Evolutionary conservation across 2,329 filamentous ascomycete genomes (phyloP).

Genomic region (Colletotrichum gloeosporioides): DNA sequence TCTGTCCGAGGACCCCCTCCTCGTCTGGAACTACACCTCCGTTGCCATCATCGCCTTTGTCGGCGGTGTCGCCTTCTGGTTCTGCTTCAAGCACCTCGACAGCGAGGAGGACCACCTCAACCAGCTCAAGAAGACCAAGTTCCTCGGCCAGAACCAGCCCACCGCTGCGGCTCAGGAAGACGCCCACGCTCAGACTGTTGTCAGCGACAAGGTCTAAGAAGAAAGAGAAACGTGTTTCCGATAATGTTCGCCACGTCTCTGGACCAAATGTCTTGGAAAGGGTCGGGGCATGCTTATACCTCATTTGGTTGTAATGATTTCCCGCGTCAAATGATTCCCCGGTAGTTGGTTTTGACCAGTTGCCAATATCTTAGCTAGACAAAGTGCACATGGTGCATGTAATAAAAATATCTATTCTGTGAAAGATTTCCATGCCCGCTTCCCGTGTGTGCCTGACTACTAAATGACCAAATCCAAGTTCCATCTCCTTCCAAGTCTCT

Average conservation of each 20-base stretch:
- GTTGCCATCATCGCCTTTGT: constrained; percentile 67
- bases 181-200: not conserved
- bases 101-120: constrained; percentile 73
- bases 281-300: not conserved
- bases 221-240: not conserved
- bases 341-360: constrained; percentile 2
- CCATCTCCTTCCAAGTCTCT: too few relatives aligned
- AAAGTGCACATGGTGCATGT: constrained; percentile 7
- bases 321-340: constrained; percentile 22
- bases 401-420: not conserved
- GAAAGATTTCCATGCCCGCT: too few relatives aligned
- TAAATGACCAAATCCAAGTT: too few relatives aligned
- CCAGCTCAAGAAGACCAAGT: constrained; percentile 56
- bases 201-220: constrained; percentile 7
- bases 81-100: constrained; percentile 70
- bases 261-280: not conserved
- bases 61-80: constrained; percentile 71
- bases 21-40: constrained; percentile 75
- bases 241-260: not conserved
- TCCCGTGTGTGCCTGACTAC: too few relatives aligned
- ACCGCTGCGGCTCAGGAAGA: constrained; percentile 24
- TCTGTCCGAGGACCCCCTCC: constrained; percentile 66
- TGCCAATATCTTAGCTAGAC: constrained; percentile 8
- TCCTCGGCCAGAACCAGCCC: constrained; percentile 44
- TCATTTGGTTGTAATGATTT: constrained; percentile 19